Percentiles rank a stretch among this genome's conserved stretches.
Conservation (phyloP, 2,329 filamentous ascomycete genomes). For the Coniochaeta pulveracea region DNA sequence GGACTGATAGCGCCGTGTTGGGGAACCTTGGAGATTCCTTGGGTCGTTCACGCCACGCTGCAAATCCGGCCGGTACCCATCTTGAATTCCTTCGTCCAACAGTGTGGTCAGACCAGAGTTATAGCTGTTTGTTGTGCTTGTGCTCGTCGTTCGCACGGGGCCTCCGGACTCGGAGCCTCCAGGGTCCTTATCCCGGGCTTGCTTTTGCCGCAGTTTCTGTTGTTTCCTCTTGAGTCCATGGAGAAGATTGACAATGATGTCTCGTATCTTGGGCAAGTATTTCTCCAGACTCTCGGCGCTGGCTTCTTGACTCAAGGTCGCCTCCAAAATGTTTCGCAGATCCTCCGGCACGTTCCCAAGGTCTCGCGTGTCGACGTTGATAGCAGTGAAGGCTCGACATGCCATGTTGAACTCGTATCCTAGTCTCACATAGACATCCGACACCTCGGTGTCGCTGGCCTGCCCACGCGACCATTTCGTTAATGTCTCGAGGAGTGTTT, state of each 20-base stretch:
- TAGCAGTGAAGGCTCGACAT: constrained; percentile 90
- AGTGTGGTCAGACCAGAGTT: constrained; percentile 45
- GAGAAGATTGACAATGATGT: constrained; percentile 96
- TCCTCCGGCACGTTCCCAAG: constrained; percentile 91
- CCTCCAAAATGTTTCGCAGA: constrained; percentile 81
- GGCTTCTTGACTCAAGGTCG: constrained; percentile 92
- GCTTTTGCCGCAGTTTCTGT: constrained; percentile 64
- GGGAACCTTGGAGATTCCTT: constrained; percentile 24
- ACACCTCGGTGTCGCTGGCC: constrained; percentile 89
- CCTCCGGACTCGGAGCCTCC: constrained; percentile 17
- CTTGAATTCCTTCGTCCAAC: constrained; percentile 47
- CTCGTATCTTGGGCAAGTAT: constrained; percentile 86
- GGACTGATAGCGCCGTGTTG: constrained; percentile 33
- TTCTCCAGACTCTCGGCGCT: constrained; percentile 87
- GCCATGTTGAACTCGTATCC: constrained; percentile 99
- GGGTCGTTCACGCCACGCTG: constrained; percentile 15
- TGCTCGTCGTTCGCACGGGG: constrained; percentile 43
- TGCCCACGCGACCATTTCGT: constrained; percentile 94
- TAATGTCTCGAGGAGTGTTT: constrained; percentile 91
- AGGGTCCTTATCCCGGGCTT: constrained; percentile 40
- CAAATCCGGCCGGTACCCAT: constrained; percentile 32
- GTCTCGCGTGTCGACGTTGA: constrained; percentile 90
- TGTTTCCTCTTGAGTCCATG: constrained; percentile 97
- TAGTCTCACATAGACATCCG: constrained; percentile 92
- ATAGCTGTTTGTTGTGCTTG: constrained; percentile 46